Evolutionary conservation across 108 stramenopile genomes (phyloP), one percentile per base, ranked within the genome.

Genomic region (Seminavis robusta): DNA sequence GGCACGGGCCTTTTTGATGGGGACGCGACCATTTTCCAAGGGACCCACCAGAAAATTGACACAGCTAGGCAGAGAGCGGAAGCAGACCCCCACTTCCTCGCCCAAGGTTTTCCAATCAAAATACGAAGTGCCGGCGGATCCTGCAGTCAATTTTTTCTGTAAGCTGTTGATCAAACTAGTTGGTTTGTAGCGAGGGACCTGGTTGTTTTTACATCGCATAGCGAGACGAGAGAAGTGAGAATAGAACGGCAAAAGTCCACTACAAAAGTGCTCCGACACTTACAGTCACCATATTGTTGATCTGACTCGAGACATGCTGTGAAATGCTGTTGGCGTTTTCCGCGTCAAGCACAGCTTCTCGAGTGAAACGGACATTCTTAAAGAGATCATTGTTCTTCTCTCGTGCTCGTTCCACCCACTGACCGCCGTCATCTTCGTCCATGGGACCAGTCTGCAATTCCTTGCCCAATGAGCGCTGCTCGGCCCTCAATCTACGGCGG

Each of bases 161-260:
- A 94, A 67, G 1, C 60, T 65, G 43, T 56, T 52, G 13, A 81
- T 70, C 8, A 92, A 58, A 31, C 71, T 59, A 37, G 61, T 53
- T 24, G 87, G 79, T 52, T 94, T 89, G 71, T 94, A 94, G 11
- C 87, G 80, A 9, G 87, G 87, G 31, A 85, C 80, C 85, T 91
- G 46, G 4, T n/a, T n/a, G n/a, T n/a, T n/a, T n/a, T n/a, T n/a
- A n/a, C n/a, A n/a, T n/a, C n/a, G 28, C n/a, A 52, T n/a, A 52
- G 9, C 33, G 33, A 6, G 19, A 40, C 15, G 17, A 16, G 16
- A 17, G 27, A 9, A 46, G 16, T 46, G 11, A 46, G 11, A 46
- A 11, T 17, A 16, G 44, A 11, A 11, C 11, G 8, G 28, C 49
- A 50, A 10, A 8, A 9, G 19, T 8, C 6, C 4, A 6, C n/a